Conservation (phyloP, 768 basidiomycete genomes). For the Tylopilus rubrobrunneus region DNA sequence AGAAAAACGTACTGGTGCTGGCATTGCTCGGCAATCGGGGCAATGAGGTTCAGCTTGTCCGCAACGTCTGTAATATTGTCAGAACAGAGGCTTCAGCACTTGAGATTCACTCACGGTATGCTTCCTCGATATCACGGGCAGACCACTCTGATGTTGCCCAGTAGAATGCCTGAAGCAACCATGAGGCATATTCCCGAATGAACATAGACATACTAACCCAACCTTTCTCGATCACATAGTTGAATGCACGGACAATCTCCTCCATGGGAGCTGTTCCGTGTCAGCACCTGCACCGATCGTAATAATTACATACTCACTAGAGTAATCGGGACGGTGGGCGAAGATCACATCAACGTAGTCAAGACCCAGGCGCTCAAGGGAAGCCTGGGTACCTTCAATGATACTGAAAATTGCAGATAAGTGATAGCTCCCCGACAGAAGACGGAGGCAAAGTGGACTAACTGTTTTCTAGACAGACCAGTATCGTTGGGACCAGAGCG, state of each 20-base stretch:
- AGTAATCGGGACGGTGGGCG: slow-evolving; percentile 47
- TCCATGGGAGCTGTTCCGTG: slow-evolving; percentile 38
- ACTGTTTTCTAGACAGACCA: slow-evolving; percentile 35
- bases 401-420: slow-evolving; percentile 32
- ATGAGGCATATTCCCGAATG: background rate
- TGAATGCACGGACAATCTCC: slow-evolving; percentile 58
- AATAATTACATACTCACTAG: slow-evolving; percentile 20
- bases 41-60: slow-evolving; percentile 44
- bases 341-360: slow-evolving; percentile 52
- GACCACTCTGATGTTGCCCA: slow-evolving; percentile 59
- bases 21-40: slow-evolving; percentile 52
- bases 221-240: slow-evolving; percentile 47
- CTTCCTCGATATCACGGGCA: slow-evolving; percentile 45
- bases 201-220: slow-evolving; percentile 29
- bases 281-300: slow-evolving; percentile 1
- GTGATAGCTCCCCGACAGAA: background rate
- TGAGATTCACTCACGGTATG: slow-evolving; percentile 28
- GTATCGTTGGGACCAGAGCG: slow-evolving; percentile 42
- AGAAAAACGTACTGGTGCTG: slow-evolving; percentile 37
- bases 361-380: slow-evolving; percentile 46
- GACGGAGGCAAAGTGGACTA: background rate
- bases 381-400: slow-evolving; percentile 51
- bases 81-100: background rate
- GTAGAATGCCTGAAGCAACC: slow-evolving; percentile 32
- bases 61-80: slow-evolving; percentile 38